These are phyloP conservation scores for Alopecurus myosuroides DNA, from an alignment of 176 grass and related monocot species.

Conservation along the genomic window DNA sequence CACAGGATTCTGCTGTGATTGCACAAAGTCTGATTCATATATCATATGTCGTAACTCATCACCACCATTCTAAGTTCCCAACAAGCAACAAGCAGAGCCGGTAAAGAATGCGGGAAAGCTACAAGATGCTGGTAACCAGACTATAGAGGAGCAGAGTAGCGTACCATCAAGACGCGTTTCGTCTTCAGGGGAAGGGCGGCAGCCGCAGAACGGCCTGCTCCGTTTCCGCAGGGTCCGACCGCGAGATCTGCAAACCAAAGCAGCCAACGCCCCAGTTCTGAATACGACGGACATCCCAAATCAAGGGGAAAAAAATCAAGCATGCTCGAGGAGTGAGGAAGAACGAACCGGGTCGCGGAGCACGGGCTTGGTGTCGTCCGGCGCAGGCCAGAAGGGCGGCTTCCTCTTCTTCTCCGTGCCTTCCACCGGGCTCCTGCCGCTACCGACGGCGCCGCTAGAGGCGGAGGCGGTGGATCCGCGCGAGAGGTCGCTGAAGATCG, in stretches of 20 bases:
- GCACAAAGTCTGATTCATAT: background rate
- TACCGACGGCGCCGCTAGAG: background rate
- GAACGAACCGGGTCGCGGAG: conserved; percentile 66
- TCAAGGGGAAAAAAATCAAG: background rate
- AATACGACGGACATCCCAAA: background rate
- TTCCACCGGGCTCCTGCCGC: background rate
- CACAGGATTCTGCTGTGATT: background rate
- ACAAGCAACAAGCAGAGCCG: background rate
- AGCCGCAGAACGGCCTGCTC: conserved; percentile 72
- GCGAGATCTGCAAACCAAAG: conserved; percentile 56
- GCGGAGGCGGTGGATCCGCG: background rate
- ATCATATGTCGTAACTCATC: background rate
- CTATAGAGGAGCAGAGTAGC: background rate
- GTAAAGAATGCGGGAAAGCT: background rate
- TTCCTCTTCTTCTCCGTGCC: conserved; percentile 26
- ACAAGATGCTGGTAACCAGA: background rate
- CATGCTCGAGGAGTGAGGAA: background rate
- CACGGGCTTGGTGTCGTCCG: conserved; percentile 75
- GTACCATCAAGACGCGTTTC: background rate
- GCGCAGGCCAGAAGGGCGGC: conserved; percentile 42
- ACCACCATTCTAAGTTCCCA: background rate
- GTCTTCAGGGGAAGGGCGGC: conserved; percentile 45
- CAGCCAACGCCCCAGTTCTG: background rate
- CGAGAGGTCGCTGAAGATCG: background rate
- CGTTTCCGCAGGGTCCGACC: conserved; percentile 65